Base-by-base conservation (phyloP, 2,329 filamentous ascomycete species). In the Laburnicola sp. region DNA sequence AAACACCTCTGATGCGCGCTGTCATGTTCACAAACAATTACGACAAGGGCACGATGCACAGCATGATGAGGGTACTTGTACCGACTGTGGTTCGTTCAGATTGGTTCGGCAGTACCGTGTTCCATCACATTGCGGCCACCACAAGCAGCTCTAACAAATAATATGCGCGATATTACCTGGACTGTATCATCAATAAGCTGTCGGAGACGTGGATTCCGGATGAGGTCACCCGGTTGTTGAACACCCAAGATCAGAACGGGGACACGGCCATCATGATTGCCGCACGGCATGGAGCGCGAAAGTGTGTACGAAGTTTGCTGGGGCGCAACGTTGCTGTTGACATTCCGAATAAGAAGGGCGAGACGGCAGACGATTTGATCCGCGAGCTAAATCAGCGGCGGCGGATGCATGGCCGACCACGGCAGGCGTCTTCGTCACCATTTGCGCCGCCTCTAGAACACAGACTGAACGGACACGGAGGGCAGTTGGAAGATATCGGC, bases 1-100 rank as follows among this genome's bases (percentile, higher is more conserved):
- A 97, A 74, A 97, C 94, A 0, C 93, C 94, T 0, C 83, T 99
- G 31, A 97, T 99, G 84, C 87, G 92, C 37, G 89, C 91, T 4
- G 92, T 97, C 49, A 84, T 95, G 68, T 99, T 97, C 73, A 97
- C 93, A 39, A 99, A 99, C 73, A 96, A 94, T 70, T 94, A 87
- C 71, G 94, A 97, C 71, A 96, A 94, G 75, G 85, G 91, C 60
- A 92, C 90, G 0, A 97, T 97, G 75, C 88, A 91, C 0, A 82
- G 82, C 22, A 86, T 99, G 49, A 85, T 96, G 63, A 88, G 88
- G 59, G 85, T 96, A 57, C 82, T 99, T 3, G 85, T 92, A 45
- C 84, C 87, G 32, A 97, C 93, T 0, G 85, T 96, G 34, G 86
- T 87, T 46, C 84, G 85, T 52, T 82, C 88, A 22, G 94, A 99